Evolutionary conservation across 78 protist genomes (phyloP), one percentile per base, ranked within the genome.

Genomic region (Emiliania huxleyi): DNA sequence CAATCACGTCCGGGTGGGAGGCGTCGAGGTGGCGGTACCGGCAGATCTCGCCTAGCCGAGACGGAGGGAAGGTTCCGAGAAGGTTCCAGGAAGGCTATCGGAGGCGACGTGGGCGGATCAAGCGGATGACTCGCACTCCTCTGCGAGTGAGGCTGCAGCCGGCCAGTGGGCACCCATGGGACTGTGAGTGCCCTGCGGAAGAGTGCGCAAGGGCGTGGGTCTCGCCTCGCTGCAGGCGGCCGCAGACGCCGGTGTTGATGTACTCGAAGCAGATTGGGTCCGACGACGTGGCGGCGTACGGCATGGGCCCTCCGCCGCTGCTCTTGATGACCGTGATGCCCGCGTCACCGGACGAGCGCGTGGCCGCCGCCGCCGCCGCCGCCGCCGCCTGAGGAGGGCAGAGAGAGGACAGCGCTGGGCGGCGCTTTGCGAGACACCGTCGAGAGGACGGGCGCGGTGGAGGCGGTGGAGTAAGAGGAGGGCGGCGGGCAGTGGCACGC

Each of bases 181-280:
- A n/a, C n/a, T n/a, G n/a, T n/a, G n/a, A n/a, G n/a, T n/a, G n/a
- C n/a, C n/a, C n/a, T n/a, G n/a, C n/a, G n/a, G n/a, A n/a, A n/a
- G n/a, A n/a, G n/a, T n/a, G n/a, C n/a, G n/a, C n/a, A n/a, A n/a
- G n/a, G n/a, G n/a, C n/a, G n/a, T n/a, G n/a, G n/a, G n/a, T n/a
- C 84, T 75, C 84, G 45, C 84, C 84, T 0, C 84, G 43, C 33
- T 11, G 15, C 45, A 75, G 84, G 35, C 84, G 84, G 46, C 46
- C 26, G 84, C 84, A 75, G 45, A 5, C 18, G 45, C 84, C 84
- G 25, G 46, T 21, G 46, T 75, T 75, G 43, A 15, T 75, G 84
- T 21, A 75, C 46, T 75, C 84, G 46, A 75, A 75, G 84, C 84
- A 75, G 25, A 75, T 37, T 18, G 84, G 84, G 84, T 75, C 84